Evolutionary conservation across 495 filamentous ascomycete species (phyloP).

Genomic region (Xylaria intraflava): DNA sequence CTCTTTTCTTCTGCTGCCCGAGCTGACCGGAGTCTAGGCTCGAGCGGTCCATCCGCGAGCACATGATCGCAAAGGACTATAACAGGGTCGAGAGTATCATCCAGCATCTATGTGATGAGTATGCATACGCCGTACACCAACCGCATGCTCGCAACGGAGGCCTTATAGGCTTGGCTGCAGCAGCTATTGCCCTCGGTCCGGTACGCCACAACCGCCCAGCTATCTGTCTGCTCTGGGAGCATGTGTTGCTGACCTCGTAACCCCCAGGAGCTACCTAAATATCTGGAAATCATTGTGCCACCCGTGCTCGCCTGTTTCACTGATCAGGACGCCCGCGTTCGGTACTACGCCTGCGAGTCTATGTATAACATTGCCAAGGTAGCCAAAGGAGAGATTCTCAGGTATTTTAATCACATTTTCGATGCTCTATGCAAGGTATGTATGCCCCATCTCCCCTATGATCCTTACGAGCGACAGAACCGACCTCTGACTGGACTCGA

Average conservation of each 20-base stretch:
- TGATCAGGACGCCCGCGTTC: constrained; percentile 94
- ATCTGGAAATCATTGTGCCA: constrained; percentile 87
- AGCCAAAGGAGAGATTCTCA: constrained; percentile 91
- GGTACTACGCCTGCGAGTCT: constrained; percentile 98
- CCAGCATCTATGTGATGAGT: constrained; percentile 93
- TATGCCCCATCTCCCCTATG: background rate
- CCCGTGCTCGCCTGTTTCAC: constrained; percentile 98
- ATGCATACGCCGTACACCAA: constrained; percentile 95
- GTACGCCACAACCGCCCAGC: constrained; percentile 47
- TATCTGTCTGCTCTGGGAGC: constrained; percentile 3
- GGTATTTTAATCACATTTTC: constrained; percentile 98
- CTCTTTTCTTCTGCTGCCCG: background rate
- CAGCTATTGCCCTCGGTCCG: constrained; percentile 88
- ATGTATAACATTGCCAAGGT: constrained; percentile 99
- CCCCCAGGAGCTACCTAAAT: constrained; percentile 74
- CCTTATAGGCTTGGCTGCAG: constrained; percentile 91
- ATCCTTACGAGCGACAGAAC: constrained; percentile 1
- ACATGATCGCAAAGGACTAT: constrained; percentile 66
- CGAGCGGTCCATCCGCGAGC: constrained; percentile 85
- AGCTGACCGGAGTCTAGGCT: constrained; percentile 49
- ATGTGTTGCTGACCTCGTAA: constrained; percentile 13
- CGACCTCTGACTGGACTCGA: background rate
- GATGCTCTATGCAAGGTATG: constrained; percentile 91
- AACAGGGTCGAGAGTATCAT: constrained; percentile 78
- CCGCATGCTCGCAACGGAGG: constrained; percentile 96